A percentile compares a stretch with the other conserved stretches of the same genome.
Conservation (phyloP, 176 grass and related monocot species). For the Oryza rufipogon region DNA sequence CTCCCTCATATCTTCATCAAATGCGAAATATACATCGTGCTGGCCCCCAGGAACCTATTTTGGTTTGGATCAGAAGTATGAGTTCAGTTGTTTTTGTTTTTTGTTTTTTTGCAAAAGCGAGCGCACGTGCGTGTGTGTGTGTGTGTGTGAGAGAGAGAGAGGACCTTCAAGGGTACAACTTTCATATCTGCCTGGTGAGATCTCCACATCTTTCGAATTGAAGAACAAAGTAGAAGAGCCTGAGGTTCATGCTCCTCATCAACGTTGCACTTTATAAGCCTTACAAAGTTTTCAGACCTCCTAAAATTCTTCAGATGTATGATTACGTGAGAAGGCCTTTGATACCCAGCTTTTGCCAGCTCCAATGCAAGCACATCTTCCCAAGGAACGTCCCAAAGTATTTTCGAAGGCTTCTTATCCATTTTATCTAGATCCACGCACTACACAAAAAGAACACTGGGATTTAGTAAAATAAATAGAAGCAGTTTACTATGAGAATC, state of each 20-base stretch:
- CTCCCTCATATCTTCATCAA: conserved; percentile 70
- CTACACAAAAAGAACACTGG: conserved; percentile 45
- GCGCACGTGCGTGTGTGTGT: not conserved
- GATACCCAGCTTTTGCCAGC: conserved; percentile 84
- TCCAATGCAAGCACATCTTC: conserved; percentile 90
- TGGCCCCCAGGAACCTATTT: conserved; percentile 84
- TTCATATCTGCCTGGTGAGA: conserved; percentile 66
- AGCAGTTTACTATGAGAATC: conserved; percentile 21
- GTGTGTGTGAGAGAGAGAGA: not conserved
- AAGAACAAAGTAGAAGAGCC: conserved; percentile 74
- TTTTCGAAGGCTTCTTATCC: conserved; percentile 92
- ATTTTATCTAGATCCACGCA: conserved; percentile 84
- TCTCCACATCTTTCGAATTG: conserved; percentile 93
- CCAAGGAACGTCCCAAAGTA: conserved; percentile 96
- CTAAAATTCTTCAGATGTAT: conserved; percentile 93
- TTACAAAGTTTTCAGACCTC: conserved; percentile 83
- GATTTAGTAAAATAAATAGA: conserved; percentile 16
- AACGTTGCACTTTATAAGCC: conserved; percentile 73
- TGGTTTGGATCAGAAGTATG: conserved; percentile 22
- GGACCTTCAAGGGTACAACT: conserved; percentile 76
- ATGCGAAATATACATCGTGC: conserved; percentile 67
- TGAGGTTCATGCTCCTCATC: conserved; percentile 67
- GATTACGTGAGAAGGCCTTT: conserved; percentile 82
- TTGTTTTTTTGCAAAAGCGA: not conserved
- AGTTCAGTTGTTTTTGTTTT: not conserved